Base-by-base conservation (phyloP, 345 rosid genomes). In the Lepidium africanum region DNA sequence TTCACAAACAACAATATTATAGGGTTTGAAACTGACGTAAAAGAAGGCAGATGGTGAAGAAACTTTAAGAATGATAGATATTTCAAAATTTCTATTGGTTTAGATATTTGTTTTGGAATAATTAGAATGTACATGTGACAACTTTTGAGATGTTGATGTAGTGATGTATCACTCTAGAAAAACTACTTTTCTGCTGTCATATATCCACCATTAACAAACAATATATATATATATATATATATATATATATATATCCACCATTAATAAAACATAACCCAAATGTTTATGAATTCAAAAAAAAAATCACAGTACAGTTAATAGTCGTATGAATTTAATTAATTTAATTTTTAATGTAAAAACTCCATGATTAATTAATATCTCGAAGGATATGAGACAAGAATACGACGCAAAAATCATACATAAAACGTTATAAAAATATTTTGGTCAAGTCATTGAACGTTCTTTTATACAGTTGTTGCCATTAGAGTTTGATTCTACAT, bases 131-230 rank as follows among this genome's bases (percentile, higher is more conserved):
- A 32, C 71, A 66, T 54, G 62, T 66, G 71, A 66, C 52, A 13
- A 42, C 53, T 66, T 66, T 66, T 66, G 43, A 66, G 71, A 42
- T 54, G 61, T 66, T 41, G 42, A 53, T 53, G 71, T 42, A 43
- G 53, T 66, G 52, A 53, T 17, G 61, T 53, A 51, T 51, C 27
- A 40, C 40, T 39, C 40, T 64, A 21, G 8, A 27, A 21, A 40
- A 33, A 9, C n/a, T 33, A 12, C 15, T 11, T 45, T 6, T 43
- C 7, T 45, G 45, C 53, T 54, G 5, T 41, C 23, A 30, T 51
- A 51, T 23, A 49, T 6, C 53, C 14, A 51, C 57, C 17, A 51
- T 7, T 51, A 11, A 25, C 3, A 39, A 13, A 27, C n/a, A n/a
- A n/a, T n/a, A n/a, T n/a, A 30, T 51, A 51, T 23, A 49, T 6